Conservation (phyloP, 2,329 filamentous ascomycete species). For the Pseudogymnoascus sp. region DNA sequence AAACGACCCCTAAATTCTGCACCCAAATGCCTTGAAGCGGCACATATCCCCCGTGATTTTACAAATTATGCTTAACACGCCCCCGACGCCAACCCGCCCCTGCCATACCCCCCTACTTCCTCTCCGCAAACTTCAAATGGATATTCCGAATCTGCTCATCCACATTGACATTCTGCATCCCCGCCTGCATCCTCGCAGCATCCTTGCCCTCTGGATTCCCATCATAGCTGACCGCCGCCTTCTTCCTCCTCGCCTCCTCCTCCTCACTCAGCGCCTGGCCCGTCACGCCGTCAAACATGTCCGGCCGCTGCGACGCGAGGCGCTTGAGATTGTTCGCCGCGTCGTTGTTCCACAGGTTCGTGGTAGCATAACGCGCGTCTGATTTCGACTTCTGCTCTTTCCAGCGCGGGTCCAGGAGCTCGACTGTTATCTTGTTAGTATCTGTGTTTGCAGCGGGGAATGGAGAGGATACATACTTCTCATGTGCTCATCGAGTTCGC, state of each 20-base stretch:
- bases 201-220: slow-evolving; percentile 55
- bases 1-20: background rate
- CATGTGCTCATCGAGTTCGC: slow-evolving; percentile 88
- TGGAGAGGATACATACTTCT: slow-evolving; percentile 49
- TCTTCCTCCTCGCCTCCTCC: slow-evolving; percentile 71
- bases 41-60: background rate
- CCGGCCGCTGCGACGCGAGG: slow-evolving; percentile 78
- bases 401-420: slow-evolving; percentile 88
- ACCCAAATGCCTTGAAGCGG: background rate
- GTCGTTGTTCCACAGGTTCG: slow-evolving; percentile 77
- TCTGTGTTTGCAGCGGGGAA: background rate
- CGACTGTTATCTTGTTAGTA: slow-evolving; percentile 42
- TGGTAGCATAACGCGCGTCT: slow-evolving; percentile 74
- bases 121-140: slow-evolving; percentile 45
- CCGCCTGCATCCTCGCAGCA: slow-evolving; percentile 37
- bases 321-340: slow-evolving; percentile 93
- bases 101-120: slow-evolving; percentile 18
- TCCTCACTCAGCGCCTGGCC: slow-evolving; percentile 60
- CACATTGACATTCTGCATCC: slow-evolving; percentile 64
- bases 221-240: slow-evolving; percentile 61
- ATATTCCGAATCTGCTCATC: slow-evolving; percentile 75
- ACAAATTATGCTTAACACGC: background rate
- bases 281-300: slow-evolving; percentile 72
- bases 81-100: background rate
- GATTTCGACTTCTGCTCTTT: slow-evolving; percentile 91